Conservation (phyloP, 2,329 filamentous ascomycete species). For the Colletotrichum sp. region DNA sequence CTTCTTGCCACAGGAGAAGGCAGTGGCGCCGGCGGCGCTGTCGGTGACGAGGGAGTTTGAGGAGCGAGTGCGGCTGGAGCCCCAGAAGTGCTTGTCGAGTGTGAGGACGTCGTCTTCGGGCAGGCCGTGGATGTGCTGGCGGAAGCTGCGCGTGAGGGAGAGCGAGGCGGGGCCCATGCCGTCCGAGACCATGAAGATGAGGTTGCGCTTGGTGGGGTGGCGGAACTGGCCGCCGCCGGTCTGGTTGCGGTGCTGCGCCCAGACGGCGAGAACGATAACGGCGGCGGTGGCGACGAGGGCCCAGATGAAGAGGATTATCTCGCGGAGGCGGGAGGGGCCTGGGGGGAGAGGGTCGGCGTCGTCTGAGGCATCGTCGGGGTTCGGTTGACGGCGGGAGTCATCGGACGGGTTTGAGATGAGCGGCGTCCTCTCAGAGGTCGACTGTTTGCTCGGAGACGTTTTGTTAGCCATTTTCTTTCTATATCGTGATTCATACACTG, state of each 20-base stretch:
- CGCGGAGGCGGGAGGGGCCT: slow-evolving; percentile 59
- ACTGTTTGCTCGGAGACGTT: slow-evolving; percentile 40
- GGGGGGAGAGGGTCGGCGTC: not conserved
- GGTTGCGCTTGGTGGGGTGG: slow-evolving; percentile 73
- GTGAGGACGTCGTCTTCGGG: slow-evolving; percentile 76
- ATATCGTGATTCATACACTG: not conserved
- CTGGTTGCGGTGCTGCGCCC: slow-evolving; percentile 72
- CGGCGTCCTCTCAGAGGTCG: slow-evolving; percentile 46
- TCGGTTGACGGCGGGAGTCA: slow-evolving; percentile 1
- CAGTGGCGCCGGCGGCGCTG: slow-evolving; percentile 95
- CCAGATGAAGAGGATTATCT: slow-evolving; percentile 81
- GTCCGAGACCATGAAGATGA: slow-evolving; percentile 99
- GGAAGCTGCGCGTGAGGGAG: slow-evolving; percentile 83
- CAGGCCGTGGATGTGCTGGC: slow-evolving; percentile 77
- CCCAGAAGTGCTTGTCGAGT: slow-evolving; percentile 89
- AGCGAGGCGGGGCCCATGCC: slow-evolving; percentile 97
- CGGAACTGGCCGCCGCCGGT: slow-evolving; percentile 33
- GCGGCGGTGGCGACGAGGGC: slow-evolving; percentile 79
- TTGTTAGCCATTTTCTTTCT: slow-evolving; percentile 3
- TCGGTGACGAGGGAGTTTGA: slow-evolving; percentile 89
- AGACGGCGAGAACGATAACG: slow-evolving; percentile 81
- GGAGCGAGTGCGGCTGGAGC: slow-evolving; percentile 85
- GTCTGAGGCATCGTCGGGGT: slow-evolving; percentile 30
- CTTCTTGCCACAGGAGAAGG: slow-evolving; percentile 91
- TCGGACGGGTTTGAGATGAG: slow-evolving; percentile 39